Base-by-base conservation (phyloP, 192 early-diverging fungal genomes). In the Radiomyces spectabilis region DNA sequence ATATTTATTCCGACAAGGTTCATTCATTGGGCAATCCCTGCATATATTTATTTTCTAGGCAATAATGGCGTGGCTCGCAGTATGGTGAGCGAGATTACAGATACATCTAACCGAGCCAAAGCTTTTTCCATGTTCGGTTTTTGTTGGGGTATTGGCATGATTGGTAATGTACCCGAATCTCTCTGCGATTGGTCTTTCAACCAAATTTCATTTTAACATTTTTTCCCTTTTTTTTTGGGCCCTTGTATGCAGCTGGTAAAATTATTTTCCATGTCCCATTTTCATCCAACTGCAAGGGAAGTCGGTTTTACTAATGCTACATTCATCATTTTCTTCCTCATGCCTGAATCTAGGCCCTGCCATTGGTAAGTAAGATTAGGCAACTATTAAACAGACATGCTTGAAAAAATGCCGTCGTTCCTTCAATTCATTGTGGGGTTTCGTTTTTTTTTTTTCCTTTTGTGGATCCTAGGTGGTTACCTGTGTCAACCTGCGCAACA, bases 61-160 rank as follows among this genome's bases (percentile, higher is more conserved):
- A 89, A 85, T 42, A 72, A 82, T 16, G 87, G 89, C 7, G 90
- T 93, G 13, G 79, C 85, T 27, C 91, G 92, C 59, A 86, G 85
- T 16, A 78, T 88, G 25, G 60, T 94, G 24, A 87, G 85, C 1
- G 94, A 97, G 72, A 82, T 97, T 31, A 84, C 91, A 19, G 91
- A 93, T 57, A 61, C 77, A 2, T 82, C 85, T 0, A 97, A 93
- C 63, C 81, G 85, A 50, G 68, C 83, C 7, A 72, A 80, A 13
- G 87, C 85, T 18, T 94, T 94, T 66, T 74, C 82, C 8, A 39
- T 92, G 22, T 79, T 89, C 66, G 87, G 85, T 25, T 79, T 87
- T 22, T 72, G 69, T 1, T 85, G 87, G 80, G 86, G 82, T 32
- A 58, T 87, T 26, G 85, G 85, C 6, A 55, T 68, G 10, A 73